These are phyloP conservation scores for Chloranthus sessilifolius DNA, from an alignment of 164 flowering plant genomes.

Conservation along the genomic window DNA sequence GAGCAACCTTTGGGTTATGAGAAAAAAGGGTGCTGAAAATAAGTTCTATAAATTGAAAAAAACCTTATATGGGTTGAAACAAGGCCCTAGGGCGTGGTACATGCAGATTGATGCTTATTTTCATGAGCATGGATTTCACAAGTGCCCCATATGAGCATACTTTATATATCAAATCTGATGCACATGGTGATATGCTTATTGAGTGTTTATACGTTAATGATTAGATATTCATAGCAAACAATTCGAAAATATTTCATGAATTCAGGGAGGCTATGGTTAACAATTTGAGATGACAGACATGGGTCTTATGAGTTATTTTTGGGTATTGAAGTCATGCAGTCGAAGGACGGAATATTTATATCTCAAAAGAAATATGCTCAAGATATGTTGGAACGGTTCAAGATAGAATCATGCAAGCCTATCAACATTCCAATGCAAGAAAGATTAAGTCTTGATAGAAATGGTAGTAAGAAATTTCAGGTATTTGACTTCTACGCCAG, in stretches of 20 bases:
- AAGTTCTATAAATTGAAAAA: conserved; percentile 3
- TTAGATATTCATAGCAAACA: not conserved
- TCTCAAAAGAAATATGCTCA: not conserved
- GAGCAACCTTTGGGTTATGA: not conserved
- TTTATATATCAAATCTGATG: not conserved
- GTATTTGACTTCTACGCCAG: too few species aligned
- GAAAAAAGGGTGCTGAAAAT: too few species aligned
- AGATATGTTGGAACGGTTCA: too few species aligned
- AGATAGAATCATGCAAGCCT: too few species aligned
- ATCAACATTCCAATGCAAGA: not conserved
- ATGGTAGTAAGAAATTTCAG: too few species aligned
- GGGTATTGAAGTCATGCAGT: not conserved
- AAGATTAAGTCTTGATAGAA: too few species aligned
- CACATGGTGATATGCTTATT: not conserved
- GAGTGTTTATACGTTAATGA: conserved; percentile 1
- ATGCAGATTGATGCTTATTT: not conserved
- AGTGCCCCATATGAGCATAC: conserved; percentile 1
- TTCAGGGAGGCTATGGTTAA: too few species aligned
- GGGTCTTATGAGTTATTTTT: not conserved
- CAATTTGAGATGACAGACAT: not conserved
- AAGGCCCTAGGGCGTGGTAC: not conserved
- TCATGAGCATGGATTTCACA: not conserved
- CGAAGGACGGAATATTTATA: not conserved
- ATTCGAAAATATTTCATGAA: too few species aligned
- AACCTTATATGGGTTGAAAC: not conserved